phyloP scores from a whole-genome alignment of 305 asterid species.

The Plantago lanceolata region DNA sequence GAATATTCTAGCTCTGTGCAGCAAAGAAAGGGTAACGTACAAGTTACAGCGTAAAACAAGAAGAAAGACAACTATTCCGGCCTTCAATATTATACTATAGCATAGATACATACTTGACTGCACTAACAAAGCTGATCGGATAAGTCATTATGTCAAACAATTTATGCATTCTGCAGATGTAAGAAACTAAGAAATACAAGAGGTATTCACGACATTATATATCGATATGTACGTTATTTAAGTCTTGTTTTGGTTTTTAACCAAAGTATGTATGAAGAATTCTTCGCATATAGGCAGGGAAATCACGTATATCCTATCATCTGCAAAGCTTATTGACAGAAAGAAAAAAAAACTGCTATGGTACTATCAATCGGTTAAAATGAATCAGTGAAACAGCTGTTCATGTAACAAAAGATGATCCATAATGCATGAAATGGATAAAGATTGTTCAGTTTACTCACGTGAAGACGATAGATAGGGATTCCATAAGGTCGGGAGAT shows the following conservation, averaged over 20 bases:
- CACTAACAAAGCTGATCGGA: neutral
- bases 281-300: neutral
- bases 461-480: constrained; percentile 21
- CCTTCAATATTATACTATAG: too few relatives aligned
- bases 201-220: neutral
- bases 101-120: too few relatives aligned
- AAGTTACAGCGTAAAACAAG: too few relatives aligned
- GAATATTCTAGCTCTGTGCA: neutral
- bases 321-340: neutral
- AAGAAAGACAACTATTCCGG: too few relatives aligned
- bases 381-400: neutral
- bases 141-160: neutral
- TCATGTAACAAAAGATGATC: neutral
- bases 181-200: neutral
- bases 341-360: neutral
- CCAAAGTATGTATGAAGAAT: neutral
- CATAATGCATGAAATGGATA: constrained; percentile 20
- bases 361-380: too few relatives aligned
- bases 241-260: neutral
- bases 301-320: neutral
- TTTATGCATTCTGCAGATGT: neutral
- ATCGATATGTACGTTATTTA: neutral
- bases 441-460: neutral
- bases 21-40: neutral
- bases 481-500: constrained; percentile 33